phyloP scores from a whole-genome alignment of 2,329 filamentous ascomycete genomes.

The Xylaria multiplex region DNA sequence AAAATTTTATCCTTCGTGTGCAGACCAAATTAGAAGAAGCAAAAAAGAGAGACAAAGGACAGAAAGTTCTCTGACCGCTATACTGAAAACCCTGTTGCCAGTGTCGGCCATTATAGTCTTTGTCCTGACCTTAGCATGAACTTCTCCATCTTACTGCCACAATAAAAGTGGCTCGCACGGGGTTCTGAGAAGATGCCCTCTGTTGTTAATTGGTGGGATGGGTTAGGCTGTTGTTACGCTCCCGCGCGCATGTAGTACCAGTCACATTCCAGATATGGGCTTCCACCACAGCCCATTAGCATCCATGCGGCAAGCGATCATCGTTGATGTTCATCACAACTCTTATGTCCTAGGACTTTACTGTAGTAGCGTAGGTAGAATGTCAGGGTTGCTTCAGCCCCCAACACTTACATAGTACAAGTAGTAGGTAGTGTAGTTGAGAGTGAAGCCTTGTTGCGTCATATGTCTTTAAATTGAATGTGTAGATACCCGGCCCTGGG shows the following conservation, averaged over 20 bases:
- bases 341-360: background rate
- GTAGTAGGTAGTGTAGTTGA: background rate
- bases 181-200: too few relatives aligned
- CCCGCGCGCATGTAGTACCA: conserved; percentile 31
- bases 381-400: background rate
- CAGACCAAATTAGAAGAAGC: background rate
- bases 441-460: background rate
- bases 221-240: conserved; percentile 4
- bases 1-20: background rate
- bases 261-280: conserved; percentile 20
- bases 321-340: background rate
- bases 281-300: background rate
- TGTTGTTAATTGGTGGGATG: conserved; percentile 15
- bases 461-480: background rate
- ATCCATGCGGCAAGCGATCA: conserved; percentile 10
- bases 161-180: conserved; percentile 24
- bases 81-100: background rate
- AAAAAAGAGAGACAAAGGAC: background rate
- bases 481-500: too few relatives aligned
- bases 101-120: too few relatives aligned
- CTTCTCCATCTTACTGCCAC: conserved; percentile 13
- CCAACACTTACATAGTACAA: background rate
- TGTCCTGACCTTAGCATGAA: conserved; percentile 9
- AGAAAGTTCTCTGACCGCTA: background rate
- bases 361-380: too few relatives aligned